A percentile compares a stretch with the other conserved stretches of the same genome.
Conservation (phyloP, 2,329 filamentous ascomycete species). For the Aureobasidium sp. region DNA sequence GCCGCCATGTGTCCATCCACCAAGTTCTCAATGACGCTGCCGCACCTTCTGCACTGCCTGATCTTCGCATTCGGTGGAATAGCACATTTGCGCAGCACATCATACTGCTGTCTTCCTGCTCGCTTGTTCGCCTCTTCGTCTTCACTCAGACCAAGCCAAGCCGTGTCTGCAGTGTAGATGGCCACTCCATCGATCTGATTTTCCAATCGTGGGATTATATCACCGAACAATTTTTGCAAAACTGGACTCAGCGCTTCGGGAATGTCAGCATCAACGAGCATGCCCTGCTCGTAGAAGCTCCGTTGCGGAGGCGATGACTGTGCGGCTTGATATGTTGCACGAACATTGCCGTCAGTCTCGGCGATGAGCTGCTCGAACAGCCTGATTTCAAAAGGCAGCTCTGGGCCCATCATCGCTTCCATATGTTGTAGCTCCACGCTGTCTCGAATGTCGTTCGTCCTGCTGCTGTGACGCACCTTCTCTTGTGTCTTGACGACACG, state of each 20-base stretch:
- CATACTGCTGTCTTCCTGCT: conserved; percentile 51
- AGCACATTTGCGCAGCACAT: conserved; percentile 50
- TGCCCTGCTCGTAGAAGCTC: conserved; percentile 44
- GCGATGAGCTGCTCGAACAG: conserved; percentile 43
- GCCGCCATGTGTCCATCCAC: conserved; percentile 20
- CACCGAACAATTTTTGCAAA: conserved; percentile 42
- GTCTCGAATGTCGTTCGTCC: not conserved
- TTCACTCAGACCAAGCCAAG: conserved; percentile 56
- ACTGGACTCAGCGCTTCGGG: conserved; percentile 45
- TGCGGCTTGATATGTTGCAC: conserved; percentile 46
- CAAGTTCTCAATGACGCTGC: conserved; percentile 42
- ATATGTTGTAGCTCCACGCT: not conserved
- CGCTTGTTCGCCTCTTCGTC: conserved; percentile 53
- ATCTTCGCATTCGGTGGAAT: conserved; percentile 29
- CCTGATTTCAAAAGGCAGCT: conserved; percentile 40
- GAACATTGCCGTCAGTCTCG: conserved; percentile 61
- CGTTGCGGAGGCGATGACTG: conserved; percentile 36
- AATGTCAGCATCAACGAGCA: conserved; percentile 47
- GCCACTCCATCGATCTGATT: conserved; percentile 56
- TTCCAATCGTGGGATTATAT: conserved; percentile 50
- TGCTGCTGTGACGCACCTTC: conserved; percentile 28
- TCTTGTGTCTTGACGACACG: conserved; percentile 3
- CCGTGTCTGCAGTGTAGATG: conserved; percentile 67
- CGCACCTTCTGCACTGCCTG: conserved; percentile 40
- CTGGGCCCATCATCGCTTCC: conserved; percentile 33